Evolutionary conservation across 257 asterid genomes (phyloP), one percentile per base, ranked within the genome.

Genomic region (Nicotiana tomentosiformis): DNA sequence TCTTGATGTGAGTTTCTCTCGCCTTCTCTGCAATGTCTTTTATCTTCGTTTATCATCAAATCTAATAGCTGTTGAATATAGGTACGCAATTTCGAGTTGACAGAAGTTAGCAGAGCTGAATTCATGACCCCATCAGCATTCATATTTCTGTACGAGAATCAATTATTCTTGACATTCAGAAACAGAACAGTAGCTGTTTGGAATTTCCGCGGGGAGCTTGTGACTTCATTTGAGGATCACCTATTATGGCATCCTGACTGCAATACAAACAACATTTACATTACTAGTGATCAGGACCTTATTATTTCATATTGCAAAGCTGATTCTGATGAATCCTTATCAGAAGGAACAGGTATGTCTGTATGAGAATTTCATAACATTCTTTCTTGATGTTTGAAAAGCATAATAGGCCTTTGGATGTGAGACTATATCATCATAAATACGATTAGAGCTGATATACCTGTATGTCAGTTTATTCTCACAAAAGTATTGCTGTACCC

Each of bases 181-280:
- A 92, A 94, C 82, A 90, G 98, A 68, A 91, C 97, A 0, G 99
- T 95, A 37, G 97, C 98, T 57, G 99, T 95, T 81, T 95, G 99
- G 99, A 95, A 95, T 91, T 95, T 95, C 89, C 88, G 98, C 29
- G 99, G 99, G 83, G 98, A 95, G 91, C 95, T 95, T n/a, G 99
- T 95, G 79, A 94, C 99, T 35, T 94, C 98, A 5, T 95, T 95
- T 68, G 97, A 95, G 90, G 99, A 94, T 83, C 99, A 94, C 87
- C 96, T 95, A 58, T 87, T 95, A 67, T 94, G 98, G 97, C 99
- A 95, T 87, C 97, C 99, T 37, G 98, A 95, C 86, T 95, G 99
- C 91, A 94, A 95, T 82, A 95, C 99, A 18, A 95, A 94, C 89
- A 95, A 95, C 90, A 95, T 95, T 66, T 95, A 95, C 89, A 95